Base-by-base conservation (phyloP, 2,329 filamentous ascomycete genomes). In the Penicillium hesseltinei region DNA sequence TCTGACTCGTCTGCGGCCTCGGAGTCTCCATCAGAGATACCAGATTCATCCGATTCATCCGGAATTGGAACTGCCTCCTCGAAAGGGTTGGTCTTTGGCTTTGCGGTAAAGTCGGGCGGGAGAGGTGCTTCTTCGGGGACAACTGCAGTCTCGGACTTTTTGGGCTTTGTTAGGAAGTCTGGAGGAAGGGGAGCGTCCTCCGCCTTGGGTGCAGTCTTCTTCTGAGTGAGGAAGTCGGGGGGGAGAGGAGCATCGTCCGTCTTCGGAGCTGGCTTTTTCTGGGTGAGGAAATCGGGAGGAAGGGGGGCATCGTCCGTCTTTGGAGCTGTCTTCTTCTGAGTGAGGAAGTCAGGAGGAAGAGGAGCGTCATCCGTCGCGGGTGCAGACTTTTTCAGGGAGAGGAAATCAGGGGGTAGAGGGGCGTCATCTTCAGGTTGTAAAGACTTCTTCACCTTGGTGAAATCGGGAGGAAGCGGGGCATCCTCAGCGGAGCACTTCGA, bases 401-500 rank as follows among this genome's bases (percentile, higher is more conserved):
- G 29, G 54, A 61, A 61, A 39, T 59, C 66, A 3, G 66, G 66
- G 5, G 68, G 66, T 9, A 69, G 56, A 45, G 68, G 66, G 15
- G 63, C 62, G 40, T 69, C 67, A 48, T 69, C 66, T 33, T 68
- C 66, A 17, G 40, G 42, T 45, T 58, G 43, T 5, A 40, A 53
- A 25, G 59, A n/a, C 39, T 65, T 59, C 40, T 62, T 67, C 29
- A 49, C 53, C 3, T 60, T 31, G 13, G 66, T 42, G 39, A 63
- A 63, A 54, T 66, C 63, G 0, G 71, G 69, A 7, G 74, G 73
- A 11, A 75, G 62, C 3, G 75, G 74, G 5, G 73, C 73, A 48
- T 78, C 77, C 10, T 78, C 76, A 43, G 67, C 56, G 6, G 76
- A 77, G 40, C 64, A 70, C 51, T 74, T 75, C 5, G 76, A 78